Conservation (phyloP, 306 rosid genomes). For the Potentilla sterilis region DNA sequence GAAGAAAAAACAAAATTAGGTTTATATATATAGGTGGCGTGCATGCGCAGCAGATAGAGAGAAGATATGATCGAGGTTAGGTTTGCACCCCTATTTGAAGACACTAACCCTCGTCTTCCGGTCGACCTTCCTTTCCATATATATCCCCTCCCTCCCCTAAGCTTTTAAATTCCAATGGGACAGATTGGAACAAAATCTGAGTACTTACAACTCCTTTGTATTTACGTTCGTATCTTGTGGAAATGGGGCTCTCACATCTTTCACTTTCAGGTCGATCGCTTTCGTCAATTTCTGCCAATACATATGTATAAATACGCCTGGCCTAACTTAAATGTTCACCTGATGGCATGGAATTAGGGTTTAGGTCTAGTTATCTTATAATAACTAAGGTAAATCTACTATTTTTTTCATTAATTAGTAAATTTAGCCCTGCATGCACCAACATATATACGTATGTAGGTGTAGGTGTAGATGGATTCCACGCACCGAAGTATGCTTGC, state of each 20-base stretch:
- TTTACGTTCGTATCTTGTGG: background rate
- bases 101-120: conserved; percentile 83
- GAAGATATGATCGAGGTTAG: conserved; percentile 29
- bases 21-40: background rate
- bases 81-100: conserved; percentile 64
- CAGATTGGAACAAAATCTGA: conserved; percentile 11
- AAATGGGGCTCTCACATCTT: background rate
- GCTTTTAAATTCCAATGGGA: background rate
- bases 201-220: background rate
- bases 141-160: background rate
- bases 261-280: background rate
- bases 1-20: background rate
- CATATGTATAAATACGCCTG: background rate
- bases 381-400: too few species aligned
- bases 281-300: background rate
- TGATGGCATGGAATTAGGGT: background rate
- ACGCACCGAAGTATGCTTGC: too few species aligned
- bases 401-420: too few species aligned
- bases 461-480: too few species aligned
- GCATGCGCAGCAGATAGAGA: conserved; percentile 2
- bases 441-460: too few species aligned
- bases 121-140: conserved; percentile 30
- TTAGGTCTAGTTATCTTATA: background rate
- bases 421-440: too few species aligned
- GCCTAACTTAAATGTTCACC: background rate